phyloP scores from a whole-genome alignment of 192 early-diverging fungal genomes.

The Backusella tuberculispora region DNA sequence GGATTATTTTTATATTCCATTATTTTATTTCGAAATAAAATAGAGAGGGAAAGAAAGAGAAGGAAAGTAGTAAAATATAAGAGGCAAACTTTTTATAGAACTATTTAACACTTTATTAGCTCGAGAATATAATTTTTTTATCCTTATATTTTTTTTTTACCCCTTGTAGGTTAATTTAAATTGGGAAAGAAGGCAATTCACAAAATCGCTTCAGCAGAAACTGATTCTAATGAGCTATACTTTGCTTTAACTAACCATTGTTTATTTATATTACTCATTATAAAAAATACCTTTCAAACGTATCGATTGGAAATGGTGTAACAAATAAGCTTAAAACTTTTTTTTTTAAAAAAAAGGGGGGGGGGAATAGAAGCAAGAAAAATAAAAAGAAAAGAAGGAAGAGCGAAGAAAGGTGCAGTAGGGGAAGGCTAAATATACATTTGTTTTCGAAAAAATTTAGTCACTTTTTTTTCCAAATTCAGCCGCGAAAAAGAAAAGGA shows the following conservation, averaged over 20 bases:
- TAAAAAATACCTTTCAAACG: conserved; percentile 15
- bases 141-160: not conserved
- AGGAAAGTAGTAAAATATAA: not conserved
- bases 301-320: conserved; percentile 1
- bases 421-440: not conserved
- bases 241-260: not conserved
- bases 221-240: not conserved
- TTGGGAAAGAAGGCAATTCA: not conserved
- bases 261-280: not conserved
- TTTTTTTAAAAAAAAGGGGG: not conserved
- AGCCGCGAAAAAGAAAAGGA: conserved; percentile 1
- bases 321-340: not conserved
- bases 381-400: not conserved
- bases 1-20: not conserved
- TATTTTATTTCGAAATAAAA: not conserved
- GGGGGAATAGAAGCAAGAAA: not conserved
- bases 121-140: not conserved
- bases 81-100: not conserved
- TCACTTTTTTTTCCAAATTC: conserved; percentile 7
- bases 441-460: conserved; percentile 2
- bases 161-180: not conserved
- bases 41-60: not conserved
- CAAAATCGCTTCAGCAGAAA: not conserved
- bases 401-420: not conserved
- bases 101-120: not conserved